Base-by-base conservation (phyloP, 257 asterid genomes). In the Solanum chilense region DNA sequence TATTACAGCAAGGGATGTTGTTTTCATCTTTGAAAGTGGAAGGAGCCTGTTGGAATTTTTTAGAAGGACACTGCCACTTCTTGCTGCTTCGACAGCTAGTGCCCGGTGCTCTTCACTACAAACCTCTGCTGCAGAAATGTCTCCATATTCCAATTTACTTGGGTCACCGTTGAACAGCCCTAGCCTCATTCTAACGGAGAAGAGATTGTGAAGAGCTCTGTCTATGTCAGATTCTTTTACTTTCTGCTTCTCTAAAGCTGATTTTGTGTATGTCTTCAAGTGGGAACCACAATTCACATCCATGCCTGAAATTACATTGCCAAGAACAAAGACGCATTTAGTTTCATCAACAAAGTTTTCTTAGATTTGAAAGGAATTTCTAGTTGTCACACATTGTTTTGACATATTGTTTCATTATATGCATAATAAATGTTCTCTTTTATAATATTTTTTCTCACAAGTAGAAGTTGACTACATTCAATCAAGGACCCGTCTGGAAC, bases 141-240 rank as follows among this genome's bases (percentile, higher is more conserved):
- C 71, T 1, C 98, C 98, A 9, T 58, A 93, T 73, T 70, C 39
- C 9, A 80, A 91, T 15, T 92, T 89, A 21, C 64, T 89, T 21
- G 95, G 92, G 68, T 94, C 91, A 27, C 98, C 98, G 10, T 92
- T 69, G 89, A 95, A 93, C 29, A 91, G 90, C 0, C 98, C 96
- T 6, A 95, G 90, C 70, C 98, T 89, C 94, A 95, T 95, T 90
- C 96, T 85, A 68, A 91, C 84, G 42, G 95, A 75, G 91, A 94
- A 94, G 47, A 94, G 95, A 88, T 95, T 93, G 56, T 45, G n/a
- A 18, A 95, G 94, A 88, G 96, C 98, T 87, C 94, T 90, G 91
- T 94, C 94, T 56, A 95, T 37, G 75, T 95, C 93, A 3, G 47
- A 52, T 89, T 92, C 93, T 31, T 86, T 81, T 68, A 91, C 86